Evolutionary conservation across 106 monocot species (phyloP), one percentile per base, ranked within the genome.

Genomic region (Narthecium ossifragum): DNA sequence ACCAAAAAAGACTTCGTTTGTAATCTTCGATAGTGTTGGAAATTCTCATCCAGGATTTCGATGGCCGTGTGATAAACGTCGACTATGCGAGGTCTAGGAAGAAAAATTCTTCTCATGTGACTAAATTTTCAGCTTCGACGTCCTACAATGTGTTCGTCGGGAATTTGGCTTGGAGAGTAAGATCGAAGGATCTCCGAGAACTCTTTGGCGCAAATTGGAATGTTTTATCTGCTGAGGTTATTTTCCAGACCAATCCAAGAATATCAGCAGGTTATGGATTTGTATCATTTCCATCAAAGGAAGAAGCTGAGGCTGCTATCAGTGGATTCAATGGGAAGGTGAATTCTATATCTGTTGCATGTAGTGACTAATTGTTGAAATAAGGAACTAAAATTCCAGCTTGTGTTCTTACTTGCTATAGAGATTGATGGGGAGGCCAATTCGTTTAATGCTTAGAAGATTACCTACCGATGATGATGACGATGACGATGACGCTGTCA

Each of bases 241-340:
- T 92, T 36, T 92, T 75, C 63, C 77, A 88, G 31, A 80, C 60
- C 65, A 81, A 80, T 55, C 82, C 82, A 15, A 86, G 92, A 60
- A 74, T 80, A 78, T 70, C 87, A 29, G 78, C 88, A 31, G 92
- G 92, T 15, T 92, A 84, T 64, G 92, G 87, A 25, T 92, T 92
- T 65, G 70, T 78, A 31, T 70, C 92, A 23, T 92, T 81, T 53
- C 49, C 73, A 38, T 78, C 88, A 20, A 73, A 67, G 53, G 78
- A 92, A 50, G 84, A 75, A 41, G 92, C 80, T 21, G 83, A 88
- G 40, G 69, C 80, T 60, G 87, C 92, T 56, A 71, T 92, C 28
- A 51, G 76, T 70, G 40, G 66, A 43, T 55, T 84, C 20, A 80
- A 72, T 66, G 86, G 83, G 41, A 69, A 87, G 86, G 92, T 92